Evolutionary conservation across 495 filamentous ascomycete species (phyloP).

Genomic region (Aspergillus olivimuriae): DNA sequence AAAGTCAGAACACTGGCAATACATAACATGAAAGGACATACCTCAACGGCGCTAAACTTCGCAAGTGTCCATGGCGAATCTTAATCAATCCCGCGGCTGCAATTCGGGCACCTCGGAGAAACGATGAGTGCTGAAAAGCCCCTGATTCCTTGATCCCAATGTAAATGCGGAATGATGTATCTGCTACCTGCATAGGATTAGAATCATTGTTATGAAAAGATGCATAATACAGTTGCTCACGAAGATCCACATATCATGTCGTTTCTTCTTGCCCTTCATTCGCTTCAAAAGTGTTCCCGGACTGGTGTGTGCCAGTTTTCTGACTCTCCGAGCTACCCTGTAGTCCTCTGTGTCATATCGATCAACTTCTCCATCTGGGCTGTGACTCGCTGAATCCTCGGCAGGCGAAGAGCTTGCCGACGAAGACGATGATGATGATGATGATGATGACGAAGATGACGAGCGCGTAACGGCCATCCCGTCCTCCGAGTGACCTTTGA

Average conservation of each 20-base stretch:
- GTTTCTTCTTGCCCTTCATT: slow-evolving; percentile 64
- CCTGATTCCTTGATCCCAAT: slow-evolving; percentile 86
- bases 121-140: slow-evolving; percentile 85
- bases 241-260: slow-evolving; percentile 81
- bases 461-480: neutral
- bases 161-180: slow-evolving; percentile 82
- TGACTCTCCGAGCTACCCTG: slow-evolving; percentile 48
- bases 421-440: slow-evolving; percentile 8
- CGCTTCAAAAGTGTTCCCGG: slow-evolving; percentile 64
- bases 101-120: slow-evolving; percentile 75
- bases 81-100: slow-evolving; percentile 80
- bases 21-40: no score
- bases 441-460: slow-evolving; percentile 5
- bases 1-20: slow-evolving; percentile 10
- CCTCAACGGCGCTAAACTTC: slow-evolving; percentile 41
- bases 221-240: slow-evolving; percentile 27
- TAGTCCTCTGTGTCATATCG: slow-evolving; percentile 50
- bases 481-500: slow-evolving; percentile 14
- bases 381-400: no score
- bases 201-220: neutral
- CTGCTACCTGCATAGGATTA: slow-evolving; percentile 34
- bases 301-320: slow-evolving; percentile 61
- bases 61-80: slow-evolving; percentile 70
- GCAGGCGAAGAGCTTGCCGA: no score
- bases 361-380: slow-evolving; percentile 25